Conservation (phyloP, 2,329 filamentous ascomycete species). For the Colletotrichum somersetense region DNA sequence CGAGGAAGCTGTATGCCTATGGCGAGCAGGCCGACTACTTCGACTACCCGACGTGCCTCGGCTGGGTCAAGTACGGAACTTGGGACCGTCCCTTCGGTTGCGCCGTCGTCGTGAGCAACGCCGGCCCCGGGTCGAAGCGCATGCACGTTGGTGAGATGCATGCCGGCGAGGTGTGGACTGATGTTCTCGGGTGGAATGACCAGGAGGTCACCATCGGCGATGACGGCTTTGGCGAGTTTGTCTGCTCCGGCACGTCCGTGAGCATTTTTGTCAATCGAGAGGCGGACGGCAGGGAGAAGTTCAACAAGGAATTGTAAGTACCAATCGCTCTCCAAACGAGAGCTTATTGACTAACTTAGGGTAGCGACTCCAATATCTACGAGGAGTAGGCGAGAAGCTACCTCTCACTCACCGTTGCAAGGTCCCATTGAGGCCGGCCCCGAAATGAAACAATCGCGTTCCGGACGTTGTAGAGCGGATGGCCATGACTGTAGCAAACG, state of each 20-base stretch:
- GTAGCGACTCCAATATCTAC: slow-evolving; percentile 48
- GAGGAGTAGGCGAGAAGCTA: slow-evolving; percentile 38
- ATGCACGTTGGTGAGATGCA: slow-evolving; percentile 74
- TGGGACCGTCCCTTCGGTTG: slow-evolving; percentile 62
- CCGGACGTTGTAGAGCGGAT: not conserved
- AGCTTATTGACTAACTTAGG: slow-evolving; percentile 8
- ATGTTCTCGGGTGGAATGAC: slow-evolving; percentile 69
- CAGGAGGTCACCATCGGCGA: slow-evolving; percentile 70
- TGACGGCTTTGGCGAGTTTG: slow-evolving; percentile 71
- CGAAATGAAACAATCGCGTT: no score
- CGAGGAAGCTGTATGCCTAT: slow-evolving; percentile 75
- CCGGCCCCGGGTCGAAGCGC: slow-evolving; percentile 62
- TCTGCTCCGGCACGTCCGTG: slow-evolving; percentile 65
- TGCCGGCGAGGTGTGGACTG: slow-evolving; percentile 73
- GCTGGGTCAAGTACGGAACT: slow-evolving; percentile 67
- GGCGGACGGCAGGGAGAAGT: slow-evolving; percentile 62
- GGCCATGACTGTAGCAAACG: not conserved
- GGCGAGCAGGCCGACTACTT: slow-evolving; percentile 75
- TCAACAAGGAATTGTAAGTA: slow-evolving; percentile 57
- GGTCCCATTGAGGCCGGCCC: not conserved
- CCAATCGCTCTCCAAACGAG: no score
- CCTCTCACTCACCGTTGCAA: not conserved
- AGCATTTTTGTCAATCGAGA: slow-evolving; percentile 71
- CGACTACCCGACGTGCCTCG: slow-evolving; percentile 71
- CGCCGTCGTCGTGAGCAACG: slow-evolving; percentile 70